These are phyloP conservation scores for Leccinum subtestaceum DNA, from an alignment of 768 basidiomycete genomes.

Conservation along the genomic window DNA sequence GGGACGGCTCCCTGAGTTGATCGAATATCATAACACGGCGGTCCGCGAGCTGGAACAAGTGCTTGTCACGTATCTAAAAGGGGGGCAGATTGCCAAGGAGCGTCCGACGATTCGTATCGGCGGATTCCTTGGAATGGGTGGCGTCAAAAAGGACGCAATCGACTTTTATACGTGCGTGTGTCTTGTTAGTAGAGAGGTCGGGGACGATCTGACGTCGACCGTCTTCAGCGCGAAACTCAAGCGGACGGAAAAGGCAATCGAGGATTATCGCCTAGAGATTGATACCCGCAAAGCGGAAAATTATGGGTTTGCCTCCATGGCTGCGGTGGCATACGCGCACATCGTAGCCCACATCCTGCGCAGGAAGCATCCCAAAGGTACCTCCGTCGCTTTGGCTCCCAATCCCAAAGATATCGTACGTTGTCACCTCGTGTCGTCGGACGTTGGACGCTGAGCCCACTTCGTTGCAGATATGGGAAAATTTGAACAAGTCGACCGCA, in stretches of 20 bases:
- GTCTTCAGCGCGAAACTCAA: conserved; percentile 39
- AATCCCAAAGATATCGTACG: conserved; percentile 84
- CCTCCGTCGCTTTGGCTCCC: conserved; percentile 71
- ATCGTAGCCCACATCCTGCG: conserved; percentile 71
- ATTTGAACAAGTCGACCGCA: conserved; percentile 71
- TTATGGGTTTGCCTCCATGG: conserved; percentile 92
- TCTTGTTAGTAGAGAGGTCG: not conserved
- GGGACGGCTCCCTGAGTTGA: conserved; percentile 83
- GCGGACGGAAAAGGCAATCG: conserved; percentile 71
- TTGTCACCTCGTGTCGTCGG: not conserved
- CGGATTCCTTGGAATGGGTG: conserved; percentile 79
- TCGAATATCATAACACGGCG: conserved; percentile 90
- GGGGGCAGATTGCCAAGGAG: conserved; percentile 72
- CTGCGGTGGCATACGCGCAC: conserved; percentile 84
- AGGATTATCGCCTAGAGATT: conserved; percentile 69
- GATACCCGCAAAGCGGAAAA: conserved; percentile 78
- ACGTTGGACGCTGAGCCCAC: not conserved
- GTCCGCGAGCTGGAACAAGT: conserved; percentile 90
- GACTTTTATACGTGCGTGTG: conserved; percentile 82
- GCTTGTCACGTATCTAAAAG: conserved; percentile 87
- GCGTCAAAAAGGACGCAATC: conserved; percentile 85
- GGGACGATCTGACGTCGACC: conserved; percentile 1
- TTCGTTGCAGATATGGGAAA: conserved; percentile 79
- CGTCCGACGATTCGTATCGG: conserved; percentile 81
- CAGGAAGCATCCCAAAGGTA: conserved; percentile 70